These are phyloP conservation scores for Neonectria coccinea DNA, from an alignment of 2,329 filamentous ascomycete genomes.

Conservation along the genomic window DNA sequence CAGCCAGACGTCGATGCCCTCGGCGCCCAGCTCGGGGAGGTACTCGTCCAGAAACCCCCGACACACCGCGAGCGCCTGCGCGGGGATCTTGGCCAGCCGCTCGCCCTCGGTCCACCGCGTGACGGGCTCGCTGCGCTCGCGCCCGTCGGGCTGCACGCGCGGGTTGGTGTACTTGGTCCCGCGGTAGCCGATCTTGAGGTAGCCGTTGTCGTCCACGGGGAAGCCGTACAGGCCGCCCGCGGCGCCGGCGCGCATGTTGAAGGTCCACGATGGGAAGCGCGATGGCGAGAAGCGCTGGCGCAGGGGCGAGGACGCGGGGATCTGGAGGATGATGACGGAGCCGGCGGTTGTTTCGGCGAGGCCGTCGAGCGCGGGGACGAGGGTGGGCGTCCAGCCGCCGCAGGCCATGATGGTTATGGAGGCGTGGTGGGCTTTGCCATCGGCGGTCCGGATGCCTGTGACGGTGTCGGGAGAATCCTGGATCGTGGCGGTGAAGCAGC, in stretches of 20 bases:
- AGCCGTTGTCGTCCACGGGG: constrained; percentile 54
- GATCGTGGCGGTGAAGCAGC: no score
- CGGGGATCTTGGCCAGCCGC: constrained; percentile 38
- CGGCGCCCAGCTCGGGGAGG: constrained; percentile 55
- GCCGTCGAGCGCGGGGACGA: constrained; percentile 35
- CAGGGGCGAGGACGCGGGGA: constrained; percentile 27
- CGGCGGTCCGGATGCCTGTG: neutral
- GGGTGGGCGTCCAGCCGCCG: constrained; percentile 34
- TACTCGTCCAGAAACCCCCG: constrained; percentile 52
- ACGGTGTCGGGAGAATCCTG: neutral
- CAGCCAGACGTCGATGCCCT: constrained; percentile 52
- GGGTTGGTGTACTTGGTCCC: constrained; percentile 63
- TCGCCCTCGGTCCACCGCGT: constrained; percentile 51
- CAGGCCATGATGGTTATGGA: constrained; percentile 11
- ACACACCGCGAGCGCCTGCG: constrained; percentile 44
- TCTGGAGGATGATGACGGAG: constrained; percentile 33
- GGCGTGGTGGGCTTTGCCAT: neutral
- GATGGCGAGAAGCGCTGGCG: constrained; percentile 29
- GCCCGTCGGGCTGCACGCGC: constrained; percentile 48
- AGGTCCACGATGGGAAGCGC: constrained; percentile 34
- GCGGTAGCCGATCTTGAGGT: constrained; percentile 62
- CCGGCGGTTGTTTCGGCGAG: constrained; percentile 41
- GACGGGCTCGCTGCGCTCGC: constrained; percentile 52
- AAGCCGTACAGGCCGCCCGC: constrained; percentile 60
- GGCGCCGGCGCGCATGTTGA: constrained; percentile 32